Conservation (phyloP, 2,329 filamentous ascomycete genomes). For the Paraconiothyrium sp. region DNA sequence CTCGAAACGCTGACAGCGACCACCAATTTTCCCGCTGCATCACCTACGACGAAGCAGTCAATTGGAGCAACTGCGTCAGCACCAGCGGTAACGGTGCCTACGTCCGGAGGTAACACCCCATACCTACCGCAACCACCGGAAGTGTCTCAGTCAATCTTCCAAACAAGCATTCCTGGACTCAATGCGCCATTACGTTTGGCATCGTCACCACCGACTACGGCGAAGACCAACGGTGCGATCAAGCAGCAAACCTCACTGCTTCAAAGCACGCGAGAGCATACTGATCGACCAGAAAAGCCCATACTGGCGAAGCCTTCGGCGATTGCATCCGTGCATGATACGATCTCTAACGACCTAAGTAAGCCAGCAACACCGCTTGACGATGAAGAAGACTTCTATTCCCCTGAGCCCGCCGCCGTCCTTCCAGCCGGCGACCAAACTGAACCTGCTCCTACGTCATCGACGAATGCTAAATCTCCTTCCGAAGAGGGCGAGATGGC, state of each 20-base stretch:
- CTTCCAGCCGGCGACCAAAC: conserved; percentile 1
- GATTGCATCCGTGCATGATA: neutral
- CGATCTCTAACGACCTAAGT: conserved; percentile 8
- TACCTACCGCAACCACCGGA: neutral
- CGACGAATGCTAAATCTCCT: conserved; percentile 24
- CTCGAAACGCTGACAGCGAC: neutral
- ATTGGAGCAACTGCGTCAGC: neutral
- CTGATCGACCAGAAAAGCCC: neutral
- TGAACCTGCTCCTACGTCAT: neutral
- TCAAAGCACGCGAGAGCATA: neutral
- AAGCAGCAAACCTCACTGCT: neutral
- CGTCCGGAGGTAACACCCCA: neutral
- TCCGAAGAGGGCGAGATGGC: conserved; percentile 47
- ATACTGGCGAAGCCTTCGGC: neutral
- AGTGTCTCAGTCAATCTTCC: neutral
- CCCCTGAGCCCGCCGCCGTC: conserved; percentile 35
- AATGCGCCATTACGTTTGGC: neutral
- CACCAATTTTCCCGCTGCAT: neutral
- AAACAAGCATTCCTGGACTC: conserved; percentile 11
- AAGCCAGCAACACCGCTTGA: conserved; percentile 35
- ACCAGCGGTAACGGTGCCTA: neutral
- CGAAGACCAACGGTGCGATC: neutral
- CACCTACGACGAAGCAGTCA: neutral
- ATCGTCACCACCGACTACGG: neutral
- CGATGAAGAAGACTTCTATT: conserved; percentile 49